Evolutionary conservation across 805 yeast species (phyloP).

Genomic region (Blastobotrys chiropterorum): DNA sequence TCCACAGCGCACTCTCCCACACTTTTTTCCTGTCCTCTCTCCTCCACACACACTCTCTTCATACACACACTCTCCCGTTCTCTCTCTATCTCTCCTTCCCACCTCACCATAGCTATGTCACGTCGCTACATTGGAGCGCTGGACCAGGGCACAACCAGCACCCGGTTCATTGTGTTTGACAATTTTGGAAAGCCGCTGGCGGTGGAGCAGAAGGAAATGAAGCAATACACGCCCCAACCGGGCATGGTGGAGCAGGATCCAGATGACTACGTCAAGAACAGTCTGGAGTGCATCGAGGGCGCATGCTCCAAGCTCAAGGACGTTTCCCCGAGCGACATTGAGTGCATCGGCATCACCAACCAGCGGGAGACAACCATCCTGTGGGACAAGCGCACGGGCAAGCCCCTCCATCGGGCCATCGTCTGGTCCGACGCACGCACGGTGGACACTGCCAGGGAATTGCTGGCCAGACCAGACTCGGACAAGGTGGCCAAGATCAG

Average conservation of each 20-base stretch:
- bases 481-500: constrained; percentile 55
- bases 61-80: neutral
- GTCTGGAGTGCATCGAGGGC: constrained; percentile 59
- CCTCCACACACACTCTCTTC: neutral
- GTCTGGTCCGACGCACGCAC: constrained; percentile 97
- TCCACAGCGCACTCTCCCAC: neutral
- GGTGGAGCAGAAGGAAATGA: constrained; percentile 77
- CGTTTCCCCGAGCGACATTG: constrained; percentile 40
- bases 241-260: constrained; percentile 93
- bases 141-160: constrained; percentile 87
- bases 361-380: constrained; percentile 90
- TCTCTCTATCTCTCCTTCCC: neutral
- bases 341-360: constrained; percentile 82
- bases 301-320: constrained; percentile 32
- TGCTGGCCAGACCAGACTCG: constrained; percentile 50
- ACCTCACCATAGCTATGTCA: neutral
- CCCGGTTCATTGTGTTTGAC: constrained; percentile 78
- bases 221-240: constrained; percentile 37
- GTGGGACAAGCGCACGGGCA: constrained; percentile 81
- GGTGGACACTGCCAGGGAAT: constrained; percentile 57
- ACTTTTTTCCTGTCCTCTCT: neutral
- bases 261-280: constrained; percentile 69
- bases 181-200: constrained; percentile 73
- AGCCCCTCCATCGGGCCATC: constrained; percentile 79
- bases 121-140: constrained; percentile 57